Evolutionary conservation across 495 filamentous ascomycete species (phyloP), one percentile per base, ranked within the genome.

Genomic region (Penicillium flavigenum): DNA sequence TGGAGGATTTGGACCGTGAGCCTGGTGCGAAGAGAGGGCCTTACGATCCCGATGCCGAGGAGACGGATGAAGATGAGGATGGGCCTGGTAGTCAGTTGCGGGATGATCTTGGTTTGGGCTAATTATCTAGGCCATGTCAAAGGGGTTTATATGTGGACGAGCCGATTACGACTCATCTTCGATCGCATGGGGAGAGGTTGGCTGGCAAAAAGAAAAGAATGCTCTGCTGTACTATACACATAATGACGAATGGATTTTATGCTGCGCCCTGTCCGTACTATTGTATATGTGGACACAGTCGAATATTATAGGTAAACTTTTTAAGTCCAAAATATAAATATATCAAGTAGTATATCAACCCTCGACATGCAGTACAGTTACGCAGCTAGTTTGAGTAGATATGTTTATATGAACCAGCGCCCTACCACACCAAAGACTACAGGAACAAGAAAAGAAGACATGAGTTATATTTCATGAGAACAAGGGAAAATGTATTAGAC

Each of bases 1-100:
- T 87, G 34, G 86, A 89, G 66, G 78, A 82, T 67, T 74, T 83
- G 54, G 82, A 84, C 67, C 59, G 56, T 9, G 60, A 64, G 45
- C 48, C 66, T 41, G 57, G 66, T 9, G 57, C 59, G 20, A 66
- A 45, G 38, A 68, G 58, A 9, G 56, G 56, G 31, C 66, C 52
- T 59, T 70, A 67, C 61, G 71, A 76, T 51, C 74, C 75, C 32
- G 78, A 76, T 58, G 74, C 65, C 20, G 70, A 71, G 63, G 75
- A 78, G 27, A 72, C 71, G n/a, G 72, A 75, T 54, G 76, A 80
- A 47, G 69, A 76, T 51, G 76, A 79, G 50, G 58, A 65, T 64
- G 78, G 72, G 46, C 73, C 75, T 11, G 75, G 66, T 41, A 70
- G 72, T 58, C 75, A 76, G 65, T 61, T 78, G 59, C 67, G 72